Conservation (phyloP, 148 eudicot species). For the Heliosperma pusillum region DNA sequence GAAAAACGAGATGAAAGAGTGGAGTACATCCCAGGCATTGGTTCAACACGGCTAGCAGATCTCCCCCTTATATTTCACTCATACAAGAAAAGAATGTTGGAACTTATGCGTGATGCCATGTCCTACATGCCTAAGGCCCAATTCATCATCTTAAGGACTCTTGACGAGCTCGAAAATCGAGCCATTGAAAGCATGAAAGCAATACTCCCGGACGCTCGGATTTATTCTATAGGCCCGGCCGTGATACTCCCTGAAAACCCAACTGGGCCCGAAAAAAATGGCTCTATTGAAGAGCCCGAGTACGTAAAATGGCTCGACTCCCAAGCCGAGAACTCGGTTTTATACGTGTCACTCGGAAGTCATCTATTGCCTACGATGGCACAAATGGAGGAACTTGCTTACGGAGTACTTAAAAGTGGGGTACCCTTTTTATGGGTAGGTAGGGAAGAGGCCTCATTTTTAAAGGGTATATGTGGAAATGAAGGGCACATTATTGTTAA, state of each 20-base stretch:
- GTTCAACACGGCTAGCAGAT: conserved; percentile 27
- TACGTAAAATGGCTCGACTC: conserved; percentile 38
- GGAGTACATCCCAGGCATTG: conserved; percentile 35
- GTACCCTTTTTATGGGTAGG: conserved; percentile 28
- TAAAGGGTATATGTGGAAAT: conserved; percentile 3
- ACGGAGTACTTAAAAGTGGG: conserved; percentile 24
- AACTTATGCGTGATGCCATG: background rate
- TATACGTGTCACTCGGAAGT: conserved; percentile 40
- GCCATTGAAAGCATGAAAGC: conserved; percentile 19
- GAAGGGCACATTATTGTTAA: conserved; percentile 24
- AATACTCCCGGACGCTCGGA: conserved; percentile 11
- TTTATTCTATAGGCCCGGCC: conserved; percentile 39
- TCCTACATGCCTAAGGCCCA: conserved; percentile 22
- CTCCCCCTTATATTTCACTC: conserved; percentile 24
- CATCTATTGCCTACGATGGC: conserved; percentile 21
- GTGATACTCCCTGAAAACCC: conserved; percentile 25
- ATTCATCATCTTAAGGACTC: conserved; percentile 32
- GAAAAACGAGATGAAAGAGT: conserved; percentile 32
- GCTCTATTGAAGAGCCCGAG: background rate
- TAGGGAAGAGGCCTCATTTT: conserved; percentile 21
- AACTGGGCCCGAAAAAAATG: too few relatives aligned
- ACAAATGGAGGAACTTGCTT: conserved; percentile 38
- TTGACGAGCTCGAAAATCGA: conserved; percentile 33
- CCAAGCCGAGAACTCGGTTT: conserved; percentile 27
- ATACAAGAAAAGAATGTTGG: conserved; percentile 9